These are phyloP conservation scores for Piper longum DNA, from an alignment of 164 flowering plant species.

Conservation along the genomic window DNA sequence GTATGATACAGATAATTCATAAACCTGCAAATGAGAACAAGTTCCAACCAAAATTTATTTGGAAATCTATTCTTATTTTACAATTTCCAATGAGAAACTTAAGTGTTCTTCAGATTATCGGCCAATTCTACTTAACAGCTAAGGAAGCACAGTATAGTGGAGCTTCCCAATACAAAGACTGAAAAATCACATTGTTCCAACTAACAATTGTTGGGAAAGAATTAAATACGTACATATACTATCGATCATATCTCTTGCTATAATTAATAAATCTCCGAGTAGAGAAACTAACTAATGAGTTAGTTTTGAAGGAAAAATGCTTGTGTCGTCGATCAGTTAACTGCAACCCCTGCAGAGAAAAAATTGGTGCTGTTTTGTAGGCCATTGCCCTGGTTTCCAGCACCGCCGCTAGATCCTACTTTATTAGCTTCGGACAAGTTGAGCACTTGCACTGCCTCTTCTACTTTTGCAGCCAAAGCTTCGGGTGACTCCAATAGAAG, in stretches of 20 bases:
- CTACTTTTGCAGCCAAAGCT: slow-evolving; percentile 52
- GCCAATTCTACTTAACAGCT: neutral
- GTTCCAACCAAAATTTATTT: too few species aligned
- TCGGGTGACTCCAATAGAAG: slow-evolving; percentile 71
- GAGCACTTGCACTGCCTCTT: slow-evolving; percentile 75
- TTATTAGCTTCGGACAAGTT: slow-evolving; percentile 37
- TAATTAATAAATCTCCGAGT: neutral
- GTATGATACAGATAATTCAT: too few species aligned
- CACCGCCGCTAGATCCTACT: slow-evolving; percentile 10
- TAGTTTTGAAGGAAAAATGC: neutral
- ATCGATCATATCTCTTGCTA: too few species aligned
- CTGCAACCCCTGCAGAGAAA: slow-evolving; percentile 54
- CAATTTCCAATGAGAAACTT: too few species aligned
- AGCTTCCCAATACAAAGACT: neutral
- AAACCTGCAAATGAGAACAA: too few species aligned
- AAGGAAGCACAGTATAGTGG: neutral
- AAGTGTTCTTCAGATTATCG: neutral
- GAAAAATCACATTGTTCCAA: neutral
- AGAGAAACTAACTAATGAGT: neutral
- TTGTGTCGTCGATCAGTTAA: slow-evolving; percentile 15
- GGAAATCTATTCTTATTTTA: too few species aligned
- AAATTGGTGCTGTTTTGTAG: slow-evolving; percentile 23
- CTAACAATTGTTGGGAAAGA: neutral
- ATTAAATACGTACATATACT: too few species aligned
- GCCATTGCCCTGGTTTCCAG: slow-evolving; percentile 17